Evolutionary conservation across 805 yeast genomes (phyloP).

Genomic region (Diddensiella santjacobensis): DNA sequence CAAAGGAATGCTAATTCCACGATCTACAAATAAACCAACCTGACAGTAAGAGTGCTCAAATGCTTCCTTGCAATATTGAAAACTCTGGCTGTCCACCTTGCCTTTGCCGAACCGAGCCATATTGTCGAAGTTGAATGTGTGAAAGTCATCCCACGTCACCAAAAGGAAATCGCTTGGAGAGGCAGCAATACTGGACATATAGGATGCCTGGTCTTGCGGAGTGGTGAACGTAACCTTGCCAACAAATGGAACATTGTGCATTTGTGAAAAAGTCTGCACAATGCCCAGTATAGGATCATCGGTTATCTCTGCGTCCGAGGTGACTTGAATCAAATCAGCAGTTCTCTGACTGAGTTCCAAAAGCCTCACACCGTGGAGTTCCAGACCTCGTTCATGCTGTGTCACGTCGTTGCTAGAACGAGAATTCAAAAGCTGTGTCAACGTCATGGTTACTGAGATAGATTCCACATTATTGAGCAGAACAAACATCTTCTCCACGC

Average conservation of each 20-base stretch:
- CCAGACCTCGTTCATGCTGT: constrained; percentile 20
- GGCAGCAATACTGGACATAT: constrained; percentile 4
- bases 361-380: constrained; percentile 51
- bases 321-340: constrained; percentile 65
- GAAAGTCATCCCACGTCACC: constrained; percentile 11
- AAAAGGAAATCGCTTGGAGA: constrained; percentile 9
- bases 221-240: constrained; percentile 17
- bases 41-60: constrained; percentile 9
- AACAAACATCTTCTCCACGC: constrained; percentile 19
- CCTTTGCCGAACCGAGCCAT: not conserved
- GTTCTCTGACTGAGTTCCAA: constrained; percentile 64
- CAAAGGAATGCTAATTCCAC: constrained; percentile 17
- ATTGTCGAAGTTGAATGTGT: constrained; percentile 6
- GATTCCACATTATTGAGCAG: constrained; percentile 32
- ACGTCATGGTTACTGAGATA: constrained; percentile 31
- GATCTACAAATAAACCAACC: constrained; percentile 19
- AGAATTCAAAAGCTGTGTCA: constrained; percentile 28
- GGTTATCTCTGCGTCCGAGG: constrained; percentile 33
- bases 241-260: constrained; percentile 15
- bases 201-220: constrained; percentile 13
- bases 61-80: constrained; percentile 9
- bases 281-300: constrained; percentile 18
- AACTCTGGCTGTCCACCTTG: not conserved
- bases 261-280: constrained; percentile 18
- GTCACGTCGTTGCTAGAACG: too few relatives aligned